Conservation (phyloP, 148 eudicot genomes). For the Talinum fruticosum region DNA sequence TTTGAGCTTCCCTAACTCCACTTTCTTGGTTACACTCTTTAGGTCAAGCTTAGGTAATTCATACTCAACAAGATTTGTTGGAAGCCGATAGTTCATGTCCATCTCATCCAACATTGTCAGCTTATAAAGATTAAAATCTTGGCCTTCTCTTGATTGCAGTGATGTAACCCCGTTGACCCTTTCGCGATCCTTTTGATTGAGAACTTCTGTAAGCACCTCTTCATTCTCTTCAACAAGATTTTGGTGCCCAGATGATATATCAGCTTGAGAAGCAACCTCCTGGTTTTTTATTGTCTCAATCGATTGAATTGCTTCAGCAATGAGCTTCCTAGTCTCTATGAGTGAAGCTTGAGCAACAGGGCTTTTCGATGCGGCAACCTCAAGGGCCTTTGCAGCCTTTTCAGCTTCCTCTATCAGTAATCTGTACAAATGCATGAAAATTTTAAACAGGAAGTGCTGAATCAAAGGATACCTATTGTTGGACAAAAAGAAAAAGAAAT, state of each 20-base stretch:
- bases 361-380: constrained; percentile 66
- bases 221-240: constrained; percentile 16
- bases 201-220: constrained; percentile 9
- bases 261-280: constrained; percentile 21
- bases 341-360: constrained; percentile 85
- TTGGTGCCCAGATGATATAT: constrained; percentile 13
- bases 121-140: constrained; percentile 26
- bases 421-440: constrained; percentile 34
- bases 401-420: constrained; percentile 81
- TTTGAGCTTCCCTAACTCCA: constrained; percentile 17
- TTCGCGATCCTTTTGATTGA: background rate
- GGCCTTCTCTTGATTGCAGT: constrained; percentile 16
- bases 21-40: constrained; percentile 6
- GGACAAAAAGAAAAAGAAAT: too few species aligned
- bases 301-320: constrained; percentile 74
- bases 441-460: background rate
- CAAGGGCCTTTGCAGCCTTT: constrained; percentile 84
- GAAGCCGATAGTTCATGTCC: constrained; percentile 13
- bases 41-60: constrained; percentile 10
- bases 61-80: constrained; percentile 12
- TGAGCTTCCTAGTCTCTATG: constrained; percentile 70
- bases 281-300: constrained; percentile 53
- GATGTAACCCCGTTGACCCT: constrained; percentile 40
- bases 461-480: too few species aligned
- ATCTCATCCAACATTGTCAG: constrained; percentile 20